phyloP scores from a whole-genome alignment of 1,284 basidiomycete species.

The Malassezia pachydermatis region DNA sequence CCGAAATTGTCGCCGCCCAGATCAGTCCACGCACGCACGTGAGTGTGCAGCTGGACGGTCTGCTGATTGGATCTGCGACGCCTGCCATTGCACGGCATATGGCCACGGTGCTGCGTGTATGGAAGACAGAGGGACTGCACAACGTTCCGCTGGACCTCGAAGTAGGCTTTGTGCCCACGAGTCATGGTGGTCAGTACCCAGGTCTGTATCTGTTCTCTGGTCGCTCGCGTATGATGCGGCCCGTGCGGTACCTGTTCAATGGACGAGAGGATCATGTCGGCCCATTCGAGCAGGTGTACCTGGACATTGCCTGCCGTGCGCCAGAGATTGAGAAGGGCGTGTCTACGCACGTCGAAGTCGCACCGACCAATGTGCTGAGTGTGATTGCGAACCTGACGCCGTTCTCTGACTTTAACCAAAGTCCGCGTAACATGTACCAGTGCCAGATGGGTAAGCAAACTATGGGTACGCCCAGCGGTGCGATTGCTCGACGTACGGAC shows the following conservation, averaged over 20 bases:
- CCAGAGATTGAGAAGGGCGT: slow-evolving; percentile 75
- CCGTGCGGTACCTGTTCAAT: slow-evolving; percentile 82
- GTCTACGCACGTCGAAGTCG: slow-evolving; percentile 77
- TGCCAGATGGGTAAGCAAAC: slow-evolving; percentile 97
- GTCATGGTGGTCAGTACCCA: slow-evolving; percentile 89
- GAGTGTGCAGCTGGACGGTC: slow-evolving; percentile 85
- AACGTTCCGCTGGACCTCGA: slow-evolving; percentile 81
- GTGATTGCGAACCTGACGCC: slow-evolving; percentile 59
- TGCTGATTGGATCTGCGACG: slow-evolving; percentile 88
- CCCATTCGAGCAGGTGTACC: slow-evolving; percentile 97
- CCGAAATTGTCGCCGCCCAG: slow-evolving; percentile 65
- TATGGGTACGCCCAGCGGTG: slow-evolving; percentile 95
- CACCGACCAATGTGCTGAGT: slow-evolving; percentile 89
- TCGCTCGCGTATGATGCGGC: slow-evolving; percentile 90
- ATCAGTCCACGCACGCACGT: slow-evolving; percentile 72
- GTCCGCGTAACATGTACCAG: slow-evolving; percentile 59
- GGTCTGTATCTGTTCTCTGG: slow-evolving; percentile 88
- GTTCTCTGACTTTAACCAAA: slow-evolving; percentile 85
- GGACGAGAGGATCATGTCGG: slow-evolving; percentile 81
- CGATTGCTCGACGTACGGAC: slow-evolving; percentile 81
- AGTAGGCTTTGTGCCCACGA: slow-evolving; percentile 81
- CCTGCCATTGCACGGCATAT: slow-evolving; percentile 67
- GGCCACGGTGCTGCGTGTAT: slow-evolving; percentile 72
- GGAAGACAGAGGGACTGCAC: slow-evolving; percentile 82
- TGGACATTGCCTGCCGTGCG: slow-evolving; percentile 88